A percentile compares a stretch with the other conserved stretches of the same genome.
Conservation (phyloP, 2,329 filamentous ascomycete genomes). For the Penicillium polonicum region DNA sequence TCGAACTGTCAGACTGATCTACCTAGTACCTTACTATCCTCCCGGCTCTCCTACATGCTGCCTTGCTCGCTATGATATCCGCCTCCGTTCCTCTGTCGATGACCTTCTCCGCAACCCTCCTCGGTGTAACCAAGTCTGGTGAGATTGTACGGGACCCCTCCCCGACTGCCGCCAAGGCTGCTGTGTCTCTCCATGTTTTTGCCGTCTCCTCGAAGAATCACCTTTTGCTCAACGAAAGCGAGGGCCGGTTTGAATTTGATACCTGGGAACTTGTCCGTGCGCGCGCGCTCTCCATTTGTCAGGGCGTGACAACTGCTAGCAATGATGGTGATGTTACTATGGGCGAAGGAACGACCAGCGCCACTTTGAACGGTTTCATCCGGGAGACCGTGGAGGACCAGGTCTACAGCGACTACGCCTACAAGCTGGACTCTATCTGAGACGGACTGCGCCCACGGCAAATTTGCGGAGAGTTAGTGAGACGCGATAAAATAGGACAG, state of each 20-base stretch:
- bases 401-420: conserved; percentile 43
- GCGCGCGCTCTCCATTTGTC: conserved; percentile 66
- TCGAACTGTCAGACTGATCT: conserved; percentile 13
- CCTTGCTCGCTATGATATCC: conserved; percentile 74
- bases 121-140: conserved; percentile 55
- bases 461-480: neutral
- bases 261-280: conserved; percentile 73
- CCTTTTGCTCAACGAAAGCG: conserved; percentile 75
- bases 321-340: conserved; percentile 46
- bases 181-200: conserved; percentile 76
- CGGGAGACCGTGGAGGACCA: conserved; percentile 62
- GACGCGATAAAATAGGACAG: neutral
- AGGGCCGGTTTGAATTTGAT: conserved; percentile 71
- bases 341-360: conserved; percentile 43
- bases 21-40: conserved; percentile 74
- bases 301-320: conserved; percentile 39
- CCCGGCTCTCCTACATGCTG: conserved; percentile 77
- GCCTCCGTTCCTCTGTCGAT: conserved; percentile 77
- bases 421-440: conserved; percentile 41
- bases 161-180: conserved; percentile 59
- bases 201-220: conserved; percentile 74
- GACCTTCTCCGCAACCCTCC: conserved; percentile 64
- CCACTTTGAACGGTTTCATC: conserved; percentile 58
- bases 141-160: conserved; percentile 61
- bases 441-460: neutral